phyloP scores from a whole-genome alignment of 805 yeast species.

The Pichia cabralensis region DNA sequence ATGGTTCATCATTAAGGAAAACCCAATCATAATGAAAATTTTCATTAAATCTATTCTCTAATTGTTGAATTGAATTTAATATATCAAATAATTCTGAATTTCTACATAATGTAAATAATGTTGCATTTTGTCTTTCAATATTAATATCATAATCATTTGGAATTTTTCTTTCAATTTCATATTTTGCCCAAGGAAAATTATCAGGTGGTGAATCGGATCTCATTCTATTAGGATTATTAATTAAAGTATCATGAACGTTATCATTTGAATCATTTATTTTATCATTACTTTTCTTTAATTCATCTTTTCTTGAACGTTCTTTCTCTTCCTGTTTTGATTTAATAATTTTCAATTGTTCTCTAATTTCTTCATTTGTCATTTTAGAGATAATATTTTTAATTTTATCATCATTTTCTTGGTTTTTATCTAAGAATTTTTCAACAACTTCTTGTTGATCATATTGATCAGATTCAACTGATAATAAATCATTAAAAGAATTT shows the following conservation, averaged over 20 bases:
- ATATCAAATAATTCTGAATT: slow-evolving; percentile 32
- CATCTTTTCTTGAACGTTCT: neutral
- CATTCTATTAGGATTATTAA: slow-evolving; percentile 5
- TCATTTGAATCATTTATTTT: too few relatives aligned
- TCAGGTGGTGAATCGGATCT: slow-evolving; percentile 10
- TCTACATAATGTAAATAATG: slow-evolving; percentile 41
- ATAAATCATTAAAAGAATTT: neutral
- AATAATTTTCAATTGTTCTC: slow-evolving; percentile 7
- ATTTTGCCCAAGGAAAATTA: slow-evolving; percentile 7
- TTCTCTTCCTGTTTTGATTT: slow-evolving; percentile 8
- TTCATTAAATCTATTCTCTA: slow-evolving; percentile 32
- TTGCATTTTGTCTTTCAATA: slow-evolving; percentile 39
- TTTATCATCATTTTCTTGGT: neutral
- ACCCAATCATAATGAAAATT: slow-evolving; percentile 34
- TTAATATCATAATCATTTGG: slow-evolving; percentile 1
- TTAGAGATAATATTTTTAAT: slow-evolving; percentile 5
- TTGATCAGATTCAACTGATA: slow-evolving; percentile 1
- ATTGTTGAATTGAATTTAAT: slow-evolving; percentile 30
- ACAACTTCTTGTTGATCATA: slow-evolving; percentile 2
- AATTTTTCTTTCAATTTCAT: slow-evolving; percentile 10
- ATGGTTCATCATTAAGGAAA: slow-evolving; percentile 40
- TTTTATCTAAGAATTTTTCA: slow-evolving; percentile 3
- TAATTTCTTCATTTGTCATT: slow-evolving; percentile 12
- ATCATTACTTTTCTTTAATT: neutral
- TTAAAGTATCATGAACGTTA: slow-evolving; percentile 4